These are phyloP conservation scores for Phytopythium vexans DNA, from an alignment of 352 stramenopile species.

Conservation along the genomic window DNA sequence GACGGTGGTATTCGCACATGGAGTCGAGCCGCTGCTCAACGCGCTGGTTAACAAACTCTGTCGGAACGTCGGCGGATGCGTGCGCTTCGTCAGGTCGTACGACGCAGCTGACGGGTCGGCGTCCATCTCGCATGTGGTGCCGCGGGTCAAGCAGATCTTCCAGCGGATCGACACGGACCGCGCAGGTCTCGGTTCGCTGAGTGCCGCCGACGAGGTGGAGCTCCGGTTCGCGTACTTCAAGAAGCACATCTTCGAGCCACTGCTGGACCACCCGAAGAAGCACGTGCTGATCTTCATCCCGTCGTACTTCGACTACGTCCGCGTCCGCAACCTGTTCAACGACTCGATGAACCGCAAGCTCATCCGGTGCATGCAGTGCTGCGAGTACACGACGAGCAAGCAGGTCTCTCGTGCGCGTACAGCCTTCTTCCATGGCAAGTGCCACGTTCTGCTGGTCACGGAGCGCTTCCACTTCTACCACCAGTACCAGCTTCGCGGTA, in stretches of 20 bases:
- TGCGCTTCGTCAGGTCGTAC: conserved; percentile 60
- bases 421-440: conserved; percentile 71
- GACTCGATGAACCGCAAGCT: conserved; percentile 72
- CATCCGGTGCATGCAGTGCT: conserved; percentile 64
- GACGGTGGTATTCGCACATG: conserved; percentile 67
- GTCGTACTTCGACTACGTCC: conserved; percentile 87
- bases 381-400: conserved; percentile 68
- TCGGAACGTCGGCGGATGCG: conserved; percentile 43
- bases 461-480: conserved; percentile 88
- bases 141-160: conserved; percentile 78
- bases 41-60: conserved; percentile 58
- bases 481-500: conserved; percentile 75
- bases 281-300: conserved; percentile 80
- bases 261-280: conserved; percentile 64
- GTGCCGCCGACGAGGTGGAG: conserved; percentile 46
- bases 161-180: conserved; percentile 59
- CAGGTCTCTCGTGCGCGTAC: conserved; percentile 70
- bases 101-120: conserved; percentile 43
- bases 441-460: conserved; percentile 78
- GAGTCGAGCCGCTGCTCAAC: conserved; percentile 55
- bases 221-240: conserved; percentile 75
- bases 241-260: conserved; percentile 71
- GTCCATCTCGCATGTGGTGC: conserved; percentile 62
- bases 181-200: conserved; percentile 11
- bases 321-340: conserved; percentile 80